phyloP scores from a whole-genome alignment of 169 alveolate genomes.

The Eimeria zaria region DNA sequence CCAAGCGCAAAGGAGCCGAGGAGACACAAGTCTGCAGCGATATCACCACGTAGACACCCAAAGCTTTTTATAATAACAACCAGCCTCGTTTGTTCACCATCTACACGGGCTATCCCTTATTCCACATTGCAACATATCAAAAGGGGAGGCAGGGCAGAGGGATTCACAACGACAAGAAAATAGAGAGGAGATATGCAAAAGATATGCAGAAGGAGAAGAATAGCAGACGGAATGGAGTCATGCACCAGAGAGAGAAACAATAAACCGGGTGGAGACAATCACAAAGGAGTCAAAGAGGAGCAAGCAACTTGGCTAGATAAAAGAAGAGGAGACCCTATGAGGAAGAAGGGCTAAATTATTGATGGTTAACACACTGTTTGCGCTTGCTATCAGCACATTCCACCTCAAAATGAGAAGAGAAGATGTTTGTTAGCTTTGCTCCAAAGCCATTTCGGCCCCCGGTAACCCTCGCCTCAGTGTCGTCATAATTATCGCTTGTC shows the following conservation, averaged over 20 bases:
- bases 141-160: not conserved
- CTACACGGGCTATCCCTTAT: not conserved
- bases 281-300: too few relatives aligned
- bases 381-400: conserved; percentile 97
- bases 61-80: not conserved
- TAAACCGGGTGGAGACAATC: too few relatives aligned
- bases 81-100: not conserved
- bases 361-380: conserved; percentile 85
- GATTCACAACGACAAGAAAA: not conserved
- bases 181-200: not conserved
- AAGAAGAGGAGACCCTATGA: not conserved
- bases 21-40: not conserved
- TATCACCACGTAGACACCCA: not conserved
- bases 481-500: conserved; percentile 99
- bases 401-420: conserved; percentile 97
- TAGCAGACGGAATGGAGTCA: not conserved
- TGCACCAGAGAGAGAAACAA: too few relatives aligned
- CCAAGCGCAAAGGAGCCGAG: not conserved
- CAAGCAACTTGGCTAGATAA: not conserved
- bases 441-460: conserved; percentile 99
- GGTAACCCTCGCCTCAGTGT: conserved; percentile 98
- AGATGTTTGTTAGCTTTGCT: conserved; percentile 99
- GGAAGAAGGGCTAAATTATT: not conserved
- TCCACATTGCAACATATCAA: not conserved
- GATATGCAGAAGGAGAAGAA: not conserved